Conservation (phyloP, 2,329 filamentous ascomycete genomes). For the Exophiala lecanii-corni region DNA sequence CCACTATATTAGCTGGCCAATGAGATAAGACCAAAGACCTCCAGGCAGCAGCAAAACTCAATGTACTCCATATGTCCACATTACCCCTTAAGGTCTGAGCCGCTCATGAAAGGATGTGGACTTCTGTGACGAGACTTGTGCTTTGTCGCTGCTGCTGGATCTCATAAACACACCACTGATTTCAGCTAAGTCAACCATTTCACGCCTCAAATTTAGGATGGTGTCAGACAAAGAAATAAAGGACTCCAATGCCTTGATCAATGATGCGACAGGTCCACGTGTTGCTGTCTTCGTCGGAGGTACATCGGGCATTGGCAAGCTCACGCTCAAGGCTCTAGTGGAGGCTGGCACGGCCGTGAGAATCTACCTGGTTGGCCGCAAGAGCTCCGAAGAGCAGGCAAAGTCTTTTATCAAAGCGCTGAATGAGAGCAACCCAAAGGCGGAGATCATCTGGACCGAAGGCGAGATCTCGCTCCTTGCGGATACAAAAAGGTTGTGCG, state of each 20-base stretch:
- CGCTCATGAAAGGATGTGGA: too few species aligned
- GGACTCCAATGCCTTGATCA: slow-evolving; percentile 40
- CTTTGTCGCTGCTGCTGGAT: too few species aligned
- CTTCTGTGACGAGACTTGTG: too few species aligned
- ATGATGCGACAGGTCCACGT: slow-evolving; percentile 34
- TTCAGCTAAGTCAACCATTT: too few species aligned
- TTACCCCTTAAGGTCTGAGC: too few species aligned
- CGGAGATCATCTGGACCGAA: slow-evolving; percentile 41
- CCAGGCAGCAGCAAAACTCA: too few species aligned
- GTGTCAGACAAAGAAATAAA: slow-evolving; percentile 35
- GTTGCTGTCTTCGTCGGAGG: slow-evolving; percentile 44
- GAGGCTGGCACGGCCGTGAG: slow-evolving; percentile 33
- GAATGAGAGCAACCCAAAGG: slow-evolving; percentile 34
- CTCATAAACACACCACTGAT: too few species aligned
- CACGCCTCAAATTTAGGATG: too few species aligned
- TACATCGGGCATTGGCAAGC: slow-evolving; percentile 45
- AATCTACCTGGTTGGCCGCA: slow-evolving; percentile 44
- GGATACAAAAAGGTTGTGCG: slow-evolving; percentile 39
- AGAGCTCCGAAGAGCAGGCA: slow-evolving; percentile 31
- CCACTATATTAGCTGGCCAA: too few species aligned
- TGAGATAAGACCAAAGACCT: too few species aligned
- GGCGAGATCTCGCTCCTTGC: slow-evolving; percentile 44
- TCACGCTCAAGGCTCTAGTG: slow-evolving; percentile 37
- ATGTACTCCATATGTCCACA: too few species aligned
- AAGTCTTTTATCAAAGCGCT: slow-evolving; percentile 36